phyloP scores from a whole-genome alignment of 2,329 filamentous ascomycete genomes.

The Paecilomyces formosus region DNA sequence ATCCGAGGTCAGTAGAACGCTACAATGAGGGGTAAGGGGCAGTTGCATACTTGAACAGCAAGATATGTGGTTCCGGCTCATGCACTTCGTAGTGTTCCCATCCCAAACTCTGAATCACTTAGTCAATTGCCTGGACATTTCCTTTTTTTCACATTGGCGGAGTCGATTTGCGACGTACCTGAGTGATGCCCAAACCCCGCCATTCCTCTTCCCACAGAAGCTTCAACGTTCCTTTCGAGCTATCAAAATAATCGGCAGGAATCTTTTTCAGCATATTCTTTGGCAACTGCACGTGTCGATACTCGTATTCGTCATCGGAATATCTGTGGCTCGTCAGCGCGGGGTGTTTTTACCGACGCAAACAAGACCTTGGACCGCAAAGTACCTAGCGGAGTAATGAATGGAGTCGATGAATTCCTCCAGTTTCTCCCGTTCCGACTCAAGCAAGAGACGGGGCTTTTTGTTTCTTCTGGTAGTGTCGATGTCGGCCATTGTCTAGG shows the following conservation, averaged over 20 bases:
- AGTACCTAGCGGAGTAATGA: slow-evolving; percentile 84
- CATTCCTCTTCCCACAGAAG: slow-evolving; percentile 98
- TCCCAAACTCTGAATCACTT: slow-evolving; percentile 66
- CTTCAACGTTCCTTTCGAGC: slow-evolving; percentile 84
- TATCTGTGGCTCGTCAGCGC: slow-evolving; percentile 55
- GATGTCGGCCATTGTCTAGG: slow-evolving; percentile 47
- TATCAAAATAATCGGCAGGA: slow-evolving; percentile 88
- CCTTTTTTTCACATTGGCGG: background rate
- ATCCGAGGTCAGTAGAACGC: slow-evolving; percentile 13
- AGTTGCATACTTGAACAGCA: slow-evolving; percentile 84
- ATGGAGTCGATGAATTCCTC: slow-evolving; percentile 91
- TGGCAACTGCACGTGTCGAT: slow-evolving; percentile 93
- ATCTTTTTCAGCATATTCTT: slow-evolving; percentile 98
- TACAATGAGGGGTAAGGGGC: slow-evolving; percentile 14
- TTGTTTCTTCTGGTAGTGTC: slow-evolving; percentile 82
- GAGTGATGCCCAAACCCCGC: slow-evolving; percentile 93
- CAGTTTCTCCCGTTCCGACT: slow-evolving; percentile 72
- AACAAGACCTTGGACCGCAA: slow-evolving; percentile 16
- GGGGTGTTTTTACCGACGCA: background rate
- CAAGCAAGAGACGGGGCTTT: slow-evolving; percentile 69
- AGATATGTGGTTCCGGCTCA: slow-evolving; percentile 95
- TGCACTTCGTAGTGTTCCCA: slow-evolving; percentile 99
- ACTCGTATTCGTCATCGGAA: slow-evolving; percentile 86
- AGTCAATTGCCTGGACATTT: background rate
- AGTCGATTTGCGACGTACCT: slow-evolving; percentile 51